These are phyloP conservation scores for Pseudohyphozyma bogoriensis DNA, from an alignment of 768 basidiomycete species.

Conservation along the genomic window DNA sequence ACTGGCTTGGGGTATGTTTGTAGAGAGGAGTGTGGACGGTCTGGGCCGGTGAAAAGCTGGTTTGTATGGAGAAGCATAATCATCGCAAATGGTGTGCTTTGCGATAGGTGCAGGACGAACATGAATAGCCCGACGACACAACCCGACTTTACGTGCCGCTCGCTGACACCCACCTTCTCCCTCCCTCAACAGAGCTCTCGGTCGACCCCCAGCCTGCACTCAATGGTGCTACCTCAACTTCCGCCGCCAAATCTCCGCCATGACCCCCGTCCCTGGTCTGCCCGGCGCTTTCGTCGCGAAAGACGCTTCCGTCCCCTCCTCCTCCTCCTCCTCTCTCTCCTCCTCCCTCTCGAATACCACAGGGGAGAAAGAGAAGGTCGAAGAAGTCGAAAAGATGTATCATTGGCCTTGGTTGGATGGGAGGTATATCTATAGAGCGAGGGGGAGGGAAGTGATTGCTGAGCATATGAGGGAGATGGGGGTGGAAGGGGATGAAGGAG, in stretches of 20 bases:
- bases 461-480: background rate
- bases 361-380: background rate
- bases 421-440: constrained; percentile 21
- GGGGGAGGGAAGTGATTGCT: constrained; percentile 4
- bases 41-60: too few relatives aligned
- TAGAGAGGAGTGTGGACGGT: too few relatives aligned
- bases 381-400: constrained; percentile 2
- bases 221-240: constrained; percentile 28
- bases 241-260: constrained; percentile 11
- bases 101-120: too few relatives aligned
- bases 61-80: too few relatives aligned
- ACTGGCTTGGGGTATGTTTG: too few relatives aligned
- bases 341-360: background rate
- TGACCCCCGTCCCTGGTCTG: constrained; percentile 15
- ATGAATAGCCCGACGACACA: too few relatives aligned
- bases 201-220: constrained; percentile 3
- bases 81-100: too few relatives aligned
- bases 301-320: background rate
- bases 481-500: constrained; percentile 10
- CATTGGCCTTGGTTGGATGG: constrained; percentile 23
- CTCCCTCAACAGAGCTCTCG: constrained; percentile 2
- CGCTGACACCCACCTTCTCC: background rate
- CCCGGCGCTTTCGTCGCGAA: constrained; percentile 21
- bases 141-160: too few relatives aligned
- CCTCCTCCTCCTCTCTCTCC: background rate